These are phyloP conservation scores for Fulvia fulva DNA, from an alignment of 2,329 filamentous ascomycete species.

Conservation along the genomic window DNA sequence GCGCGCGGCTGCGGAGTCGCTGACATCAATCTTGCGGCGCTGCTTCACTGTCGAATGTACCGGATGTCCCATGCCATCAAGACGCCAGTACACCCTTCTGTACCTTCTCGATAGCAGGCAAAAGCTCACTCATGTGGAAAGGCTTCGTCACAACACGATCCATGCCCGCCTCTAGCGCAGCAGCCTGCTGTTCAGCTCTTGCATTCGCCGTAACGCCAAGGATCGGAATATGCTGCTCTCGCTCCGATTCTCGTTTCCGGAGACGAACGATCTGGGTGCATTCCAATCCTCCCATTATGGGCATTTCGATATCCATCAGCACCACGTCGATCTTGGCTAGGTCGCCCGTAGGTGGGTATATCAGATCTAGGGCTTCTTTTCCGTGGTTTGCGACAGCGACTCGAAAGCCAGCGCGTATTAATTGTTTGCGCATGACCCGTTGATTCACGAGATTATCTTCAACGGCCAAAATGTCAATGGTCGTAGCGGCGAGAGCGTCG, in stretches of 20 bases:
- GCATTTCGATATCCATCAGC: slow-evolving; percentile 34
- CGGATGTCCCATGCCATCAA: background rate
- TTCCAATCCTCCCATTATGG: slow-evolving; percentile 30
- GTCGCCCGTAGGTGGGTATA: slow-evolving; percentile 11
- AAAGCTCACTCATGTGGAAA: slow-evolving; percentile 40
- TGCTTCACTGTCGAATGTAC: background rate
- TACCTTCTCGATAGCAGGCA: slow-evolving; percentile 41
- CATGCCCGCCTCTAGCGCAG: slow-evolving; percentile 68
- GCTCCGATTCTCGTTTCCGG: slow-evolving; percentile 32
- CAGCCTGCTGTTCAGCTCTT: slow-evolving; percentile 53
- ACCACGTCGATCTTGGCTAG: slow-evolving; percentile 19
- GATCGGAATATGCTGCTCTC: slow-evolving; percentile 62
- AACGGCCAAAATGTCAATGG: slow-evolving; percentile 7
- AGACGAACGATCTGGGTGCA: slow-evolving; percentile 24
- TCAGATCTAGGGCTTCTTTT: slow-evolving; percentile 26
- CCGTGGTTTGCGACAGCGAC: slow-evolving; percentile 28
- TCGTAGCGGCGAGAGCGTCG: background rate
- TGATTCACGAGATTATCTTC: slow-evolving; percentile 32
- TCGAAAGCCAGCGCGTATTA: slow-evolving; percentile 20
- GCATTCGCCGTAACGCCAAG: slow-evolving; percentile 73
- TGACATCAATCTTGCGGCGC: background rate
- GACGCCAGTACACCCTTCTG: background rate
- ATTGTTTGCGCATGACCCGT: slow-evolving; percentile 24
- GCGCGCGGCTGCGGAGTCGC: no score
- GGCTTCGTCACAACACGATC: slow-evolving; percentile 49